A percentile compares a stretch with the other conserved stretches of the same genome.
These are phyloP conservation scores for Psidium guajava DNA, from an alignment of 345 rosid species.

Conservation along the genomic window DNA sequence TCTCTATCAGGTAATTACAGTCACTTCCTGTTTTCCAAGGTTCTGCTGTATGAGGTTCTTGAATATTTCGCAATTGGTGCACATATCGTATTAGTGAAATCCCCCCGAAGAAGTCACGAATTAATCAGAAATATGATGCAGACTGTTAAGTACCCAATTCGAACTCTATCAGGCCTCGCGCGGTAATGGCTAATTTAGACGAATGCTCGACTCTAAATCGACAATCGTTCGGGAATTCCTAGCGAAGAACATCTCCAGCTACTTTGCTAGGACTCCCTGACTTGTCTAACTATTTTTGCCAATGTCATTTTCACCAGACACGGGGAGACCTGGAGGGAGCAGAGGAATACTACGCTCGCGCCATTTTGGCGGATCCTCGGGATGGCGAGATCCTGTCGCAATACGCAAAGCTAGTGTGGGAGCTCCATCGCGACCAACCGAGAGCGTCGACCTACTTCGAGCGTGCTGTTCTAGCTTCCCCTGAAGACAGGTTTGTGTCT, in stretches of 20 bases:
- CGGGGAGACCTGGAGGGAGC: constrained; percentile 32
- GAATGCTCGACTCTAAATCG: not conserved
- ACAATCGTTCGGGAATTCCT: not conserved
- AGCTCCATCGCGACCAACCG: constrained; percentile 24
- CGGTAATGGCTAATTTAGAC: not conserved
- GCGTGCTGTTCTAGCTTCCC: constrained; percentile 40
- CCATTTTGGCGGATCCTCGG: constrained; percentile 39
- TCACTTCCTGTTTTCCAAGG: not conserved
- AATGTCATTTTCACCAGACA: constrained; percentile 13
- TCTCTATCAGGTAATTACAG: constrained; percentile 26
- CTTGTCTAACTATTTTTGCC: not conserved
- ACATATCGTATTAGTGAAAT: not conserved
- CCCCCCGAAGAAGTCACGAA: rapidly evolving
- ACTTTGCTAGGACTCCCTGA: not conserved
- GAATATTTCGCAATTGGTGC: not conserved
- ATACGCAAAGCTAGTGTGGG: constrained; percentile 39
- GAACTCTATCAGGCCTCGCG: not conserved
- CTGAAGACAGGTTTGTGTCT: constrained; percentile 25
- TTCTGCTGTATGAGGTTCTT: not conserved
- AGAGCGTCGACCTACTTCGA: constrained; percentile 36
- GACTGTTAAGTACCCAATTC: not conserved
- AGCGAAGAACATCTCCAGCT: not conserved
- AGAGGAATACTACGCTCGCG: constrained; percentile 39
- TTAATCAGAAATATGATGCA: not conserved
- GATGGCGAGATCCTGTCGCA: constrained; percentile 46